A percentile compares a stretch with the other conserved stretches of the same genome.
phyloP scores from a whole-genome alignment of 2,329 filamentous ascomycete species.

The Venturia oleaginea region DNA sequence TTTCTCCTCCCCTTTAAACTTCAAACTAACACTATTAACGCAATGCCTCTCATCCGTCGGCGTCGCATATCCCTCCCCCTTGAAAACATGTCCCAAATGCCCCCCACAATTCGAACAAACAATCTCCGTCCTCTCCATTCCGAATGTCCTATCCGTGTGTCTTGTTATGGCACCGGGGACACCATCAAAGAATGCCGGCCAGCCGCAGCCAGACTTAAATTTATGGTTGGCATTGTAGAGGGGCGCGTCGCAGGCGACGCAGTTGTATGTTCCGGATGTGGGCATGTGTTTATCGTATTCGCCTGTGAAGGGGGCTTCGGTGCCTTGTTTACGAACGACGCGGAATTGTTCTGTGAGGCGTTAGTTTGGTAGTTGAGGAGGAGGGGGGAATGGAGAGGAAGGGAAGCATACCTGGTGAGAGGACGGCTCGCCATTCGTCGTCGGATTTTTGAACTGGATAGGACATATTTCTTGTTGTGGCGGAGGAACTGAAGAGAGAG shows the following conservation, averaged over 20 bases:
- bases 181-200: constrained; percentile 96
- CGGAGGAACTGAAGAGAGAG: constrained; percentile 56
- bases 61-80: constrained; percentile 73
- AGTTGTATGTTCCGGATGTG: constrained; percentile 68
- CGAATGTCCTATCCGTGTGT: constrained; percentile 65
- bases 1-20: constrained; percentile 54
- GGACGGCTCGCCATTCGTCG: constrained; percentile 80
- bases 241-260: constrained; percentile 75
- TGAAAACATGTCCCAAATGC: constrained; percentile 84
- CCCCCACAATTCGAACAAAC: constrained; percentile 91
- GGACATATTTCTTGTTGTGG: constrained; percentile 46
- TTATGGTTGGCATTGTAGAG: constrained; percentile 92
- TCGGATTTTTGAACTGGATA: constrained; percentile 74
- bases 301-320: constrained; percentile 70
- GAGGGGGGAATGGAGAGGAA: constrained; percentile 5
- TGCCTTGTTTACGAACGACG: constrained; percentile 84
- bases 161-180: constrained; percentile 83
- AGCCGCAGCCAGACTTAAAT: constrained; percentile 92
- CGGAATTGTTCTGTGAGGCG: constrained; percentile 34
- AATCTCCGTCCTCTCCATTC: constrained; percentile 86
- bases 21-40: constrained; percentile 87
- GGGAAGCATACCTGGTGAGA: constrained; percentile 53
- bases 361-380: constrained; percentile 34
- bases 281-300: constrained; percentile 83
- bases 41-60: constrained; percentile 96